These are phyloP conservation scores for Podosphaera aphanis DNA, from an alignment of 2,329 filamentous ascomycete genomes.

Conservation along the genomic window DNA sequence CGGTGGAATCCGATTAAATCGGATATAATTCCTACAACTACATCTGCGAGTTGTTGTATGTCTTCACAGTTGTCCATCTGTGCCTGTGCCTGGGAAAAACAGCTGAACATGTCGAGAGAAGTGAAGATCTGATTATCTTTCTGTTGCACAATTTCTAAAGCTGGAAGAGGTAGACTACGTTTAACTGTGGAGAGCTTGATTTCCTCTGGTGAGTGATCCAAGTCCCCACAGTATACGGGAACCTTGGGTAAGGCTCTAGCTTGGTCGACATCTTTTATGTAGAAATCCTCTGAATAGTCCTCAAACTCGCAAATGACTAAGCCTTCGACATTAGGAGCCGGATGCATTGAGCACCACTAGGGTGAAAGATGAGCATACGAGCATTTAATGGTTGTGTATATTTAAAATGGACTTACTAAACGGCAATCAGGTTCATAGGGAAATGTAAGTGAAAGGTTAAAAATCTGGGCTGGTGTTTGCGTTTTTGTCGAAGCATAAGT, in stretches of 20 bases:
- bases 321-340: conserved; percentile 4
- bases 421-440: conserved; percentile 2
- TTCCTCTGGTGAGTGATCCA: conserved; percentile 6
- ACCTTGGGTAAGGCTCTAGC: conserved; percentile 3
- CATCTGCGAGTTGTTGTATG: conserved; percentile 7
- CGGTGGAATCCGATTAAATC: conserved; percentile 11
- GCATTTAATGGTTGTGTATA: no score
- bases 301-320: conserved; percentile 12
- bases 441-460: conserved; percentile 4
- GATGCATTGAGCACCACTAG: conserved; percentile 10
- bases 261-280: conserved; percentile 4
- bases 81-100: conserved; percentile 8
- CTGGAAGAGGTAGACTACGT: conserved; percentile 6
- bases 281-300: conserved; percentile 7
- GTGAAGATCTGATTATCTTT: conserved; percentile 4
- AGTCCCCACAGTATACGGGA: conserved; percentile 2
- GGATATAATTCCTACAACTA: conserved; percentile 9
- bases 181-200: conserved; percentile 7
- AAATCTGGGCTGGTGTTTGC: conserved; percentile 8
- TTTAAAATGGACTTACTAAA: not conserved
- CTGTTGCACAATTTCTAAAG: conserved; percentile 6
- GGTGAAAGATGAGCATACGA: not conserved
- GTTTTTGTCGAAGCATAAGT: not conserved
- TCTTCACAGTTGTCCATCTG: conserved; percentile 5
- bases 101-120: conserved; percentile 10